phyloP scores from a whole-genome alignment of 1,139 yeast species.

The Geotrichum citri-aurantii region DNA sequence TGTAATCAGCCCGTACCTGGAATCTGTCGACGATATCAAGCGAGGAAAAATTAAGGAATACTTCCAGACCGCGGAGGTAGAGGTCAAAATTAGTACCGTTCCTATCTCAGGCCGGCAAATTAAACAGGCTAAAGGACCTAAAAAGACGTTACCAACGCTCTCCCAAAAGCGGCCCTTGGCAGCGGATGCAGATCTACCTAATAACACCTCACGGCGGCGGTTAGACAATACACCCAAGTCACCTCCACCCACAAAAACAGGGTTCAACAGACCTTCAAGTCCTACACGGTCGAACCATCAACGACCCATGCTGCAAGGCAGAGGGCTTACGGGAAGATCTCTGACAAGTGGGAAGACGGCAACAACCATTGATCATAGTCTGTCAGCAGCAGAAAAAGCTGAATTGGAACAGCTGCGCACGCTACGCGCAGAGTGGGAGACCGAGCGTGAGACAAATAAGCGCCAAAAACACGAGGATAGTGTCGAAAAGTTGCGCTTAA shows the following conservation, averaged over 20 bases:
- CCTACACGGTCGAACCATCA: background rate
- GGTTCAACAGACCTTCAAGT: background rate
- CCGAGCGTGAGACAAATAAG: conserved; percentile 42
- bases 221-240: background rate
- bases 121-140: background rate
- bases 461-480: conserved; percentile 41
- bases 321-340: conserved; percentile 12
- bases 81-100: background rate
- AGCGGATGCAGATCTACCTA: background rate
- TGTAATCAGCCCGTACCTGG: conserved; percentile 54
- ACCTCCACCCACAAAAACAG: background rate
- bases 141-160: background rate
- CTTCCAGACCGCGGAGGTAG: conserved; percentile 53
- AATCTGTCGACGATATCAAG: conserved; percentile 64
- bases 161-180: background rate
- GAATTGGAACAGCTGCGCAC: conserved; percentile 50
- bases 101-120: background rate
- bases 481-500: conserved; percentile 42
- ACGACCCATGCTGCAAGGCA: background rate
- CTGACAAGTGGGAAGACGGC: conserved; percentile 1
- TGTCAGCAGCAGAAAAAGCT: conserved; percentile 33
- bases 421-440: conserved; percentile 49
- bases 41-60: conserved; percentile 60
- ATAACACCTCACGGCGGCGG: background rate
- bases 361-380: conserved; percentile 13